A percentile compares a stretch with the other conserved stretches of the same genome.
phyloP scores from a whole-genome alignment of 2,329 filamentous ascomycete species.

The Juglanconis juglandina region DNA sequence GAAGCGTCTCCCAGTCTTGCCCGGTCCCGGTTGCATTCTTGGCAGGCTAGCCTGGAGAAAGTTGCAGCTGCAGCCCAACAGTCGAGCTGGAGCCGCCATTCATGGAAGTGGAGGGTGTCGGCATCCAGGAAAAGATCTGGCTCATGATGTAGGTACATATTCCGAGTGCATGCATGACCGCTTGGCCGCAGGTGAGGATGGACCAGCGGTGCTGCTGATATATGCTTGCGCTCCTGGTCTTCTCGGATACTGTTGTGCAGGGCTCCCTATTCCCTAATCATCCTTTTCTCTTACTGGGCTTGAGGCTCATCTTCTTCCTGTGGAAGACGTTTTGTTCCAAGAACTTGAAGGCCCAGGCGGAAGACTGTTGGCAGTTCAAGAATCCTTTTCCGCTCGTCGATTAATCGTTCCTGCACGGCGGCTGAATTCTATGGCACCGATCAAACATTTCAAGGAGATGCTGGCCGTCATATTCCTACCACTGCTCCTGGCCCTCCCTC shows the following conservation, averaged over 20 bases:
- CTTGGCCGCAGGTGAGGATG: no score
- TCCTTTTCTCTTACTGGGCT: constrained; percentile 5
- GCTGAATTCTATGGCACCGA: not conserved
- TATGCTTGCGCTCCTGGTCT: not conserved
- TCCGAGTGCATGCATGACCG: no score
- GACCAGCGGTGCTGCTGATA: not conserved
- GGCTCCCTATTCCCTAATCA: not conserved
- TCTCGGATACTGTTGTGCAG: not conserved
- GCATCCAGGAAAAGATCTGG: no score
- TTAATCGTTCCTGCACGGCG: no score
- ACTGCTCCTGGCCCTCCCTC: constrained; percentile 4
- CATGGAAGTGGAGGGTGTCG: no score
- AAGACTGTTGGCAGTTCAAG: not conserved
- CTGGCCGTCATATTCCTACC: constrained; percentile 13
- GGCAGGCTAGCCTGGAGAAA: no score
- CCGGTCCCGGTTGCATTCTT: no score
- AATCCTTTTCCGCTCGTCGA: not conserved
- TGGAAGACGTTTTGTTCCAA: not conserved
- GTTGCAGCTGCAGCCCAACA: no score
- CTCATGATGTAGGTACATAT: no score
- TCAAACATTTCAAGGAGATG: constrained; percentile 4
- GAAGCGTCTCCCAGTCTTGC: no score
- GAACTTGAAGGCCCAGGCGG: not conserved
- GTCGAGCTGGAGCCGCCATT: no score
- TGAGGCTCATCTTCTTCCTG: constrained; percentile 7